These are phyloP conservation scores for Penicillium sp. DNA, from an alignment of 2,329 filamentous ascomycete species.

Conservation along the genomic window DNA sequence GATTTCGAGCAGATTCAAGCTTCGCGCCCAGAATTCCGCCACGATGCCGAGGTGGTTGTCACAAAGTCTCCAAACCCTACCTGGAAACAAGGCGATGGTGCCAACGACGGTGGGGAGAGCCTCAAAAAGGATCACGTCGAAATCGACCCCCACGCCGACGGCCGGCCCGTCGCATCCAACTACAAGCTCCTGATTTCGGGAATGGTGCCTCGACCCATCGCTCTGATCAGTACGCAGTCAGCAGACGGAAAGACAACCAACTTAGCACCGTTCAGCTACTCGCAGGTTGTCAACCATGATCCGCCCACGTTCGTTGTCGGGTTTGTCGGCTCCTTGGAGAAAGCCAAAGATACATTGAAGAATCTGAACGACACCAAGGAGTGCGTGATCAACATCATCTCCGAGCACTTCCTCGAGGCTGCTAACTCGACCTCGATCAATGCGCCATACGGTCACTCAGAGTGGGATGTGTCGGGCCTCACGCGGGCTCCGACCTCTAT, in stretches of 20 bases:
- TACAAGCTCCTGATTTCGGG: conserved; percentile 90
- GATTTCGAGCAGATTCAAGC: conserved; percentile 45
- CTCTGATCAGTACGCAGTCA: conserved; percentile 60
- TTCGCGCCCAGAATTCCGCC: conserved; percentile 46
- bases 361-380: conserved; percentile 73
- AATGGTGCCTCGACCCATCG: conserved; percentile 80
- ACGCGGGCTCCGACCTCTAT: conserved; percentile 66
- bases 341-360: conserved; percentile 75
- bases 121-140: conserved; percentile 65
- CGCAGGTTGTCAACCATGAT: conserved; percentile 80
- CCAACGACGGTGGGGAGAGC: conserved; percentile 49
- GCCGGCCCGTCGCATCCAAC: conserved; percentile 69
- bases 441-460: conserved; percentile 72
- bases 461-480: conserved; percentile 79
- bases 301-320: conserved; percentile 78
- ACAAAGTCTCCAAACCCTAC: conserved; percentile 45
- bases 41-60: conserved; percentile 35
- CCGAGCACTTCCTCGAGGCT: conserved; percentile 81
- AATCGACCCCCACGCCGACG: conserved; percentile 78
- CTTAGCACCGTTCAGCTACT: conserved; percentile 85
- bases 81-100: conserved; percentile 48
- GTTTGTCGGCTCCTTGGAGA: conserved; percentile 57
- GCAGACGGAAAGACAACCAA: conserved; percentile 69
- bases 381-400: conserved; percentile 85
- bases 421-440: conserved; percentile 82